Evolutionary conservation across 257 asterid genomes (phyloP).

Genomic region (Leptodermis oblonga): DNA sequence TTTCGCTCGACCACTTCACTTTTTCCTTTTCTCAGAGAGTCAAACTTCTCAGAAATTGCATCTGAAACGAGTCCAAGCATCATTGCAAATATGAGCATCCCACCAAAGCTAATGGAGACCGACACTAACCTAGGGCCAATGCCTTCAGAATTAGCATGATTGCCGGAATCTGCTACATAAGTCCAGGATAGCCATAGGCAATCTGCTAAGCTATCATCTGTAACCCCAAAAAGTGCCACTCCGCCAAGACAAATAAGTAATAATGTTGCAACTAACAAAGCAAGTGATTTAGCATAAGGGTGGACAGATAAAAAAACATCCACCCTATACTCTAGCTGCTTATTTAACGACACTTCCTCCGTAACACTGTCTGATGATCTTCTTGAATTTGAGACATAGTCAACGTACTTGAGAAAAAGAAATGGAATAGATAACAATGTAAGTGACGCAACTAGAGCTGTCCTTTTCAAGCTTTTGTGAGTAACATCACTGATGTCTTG

Average conservation of each 20-base stretch:
- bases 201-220: constrained; percentile 66
- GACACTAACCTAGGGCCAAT: constrained; percentile 69
- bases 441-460: constrained; percentile 54
- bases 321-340: constrained; percentile 73
- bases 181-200: constrained; percentile 91
- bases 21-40: constrained; percentile 86
- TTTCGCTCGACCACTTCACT: constrained; percentile 90
- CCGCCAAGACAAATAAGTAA: constrained; percentile 74
- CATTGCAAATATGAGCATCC: constrained; percentile 96
- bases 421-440: constrained; percentile 55
- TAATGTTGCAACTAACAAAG: constrained; percentile 72
- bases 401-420: constrained; percentile 60
- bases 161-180: constrained; percentile 74
- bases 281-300: constrained; percentile 82
- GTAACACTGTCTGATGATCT: constrained; percentile 44
- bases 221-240: constrained; percentile 77
- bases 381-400: constrained; percentile 54
- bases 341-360: constrained; percentile 67
- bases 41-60: constrained; percentile 90
- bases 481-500: constrained; percentile 27
- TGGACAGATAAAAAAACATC: constrained; percentile 67
- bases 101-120: constrained; percentile 78
- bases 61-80: constrained; percentile 95
- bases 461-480: constrained; percentile 40
- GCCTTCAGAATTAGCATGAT: constrained; percentile 81